Conservation (phyloP, 495 filamentous ascomycete species). For the Lophiostoma macrostomum region DNA sequence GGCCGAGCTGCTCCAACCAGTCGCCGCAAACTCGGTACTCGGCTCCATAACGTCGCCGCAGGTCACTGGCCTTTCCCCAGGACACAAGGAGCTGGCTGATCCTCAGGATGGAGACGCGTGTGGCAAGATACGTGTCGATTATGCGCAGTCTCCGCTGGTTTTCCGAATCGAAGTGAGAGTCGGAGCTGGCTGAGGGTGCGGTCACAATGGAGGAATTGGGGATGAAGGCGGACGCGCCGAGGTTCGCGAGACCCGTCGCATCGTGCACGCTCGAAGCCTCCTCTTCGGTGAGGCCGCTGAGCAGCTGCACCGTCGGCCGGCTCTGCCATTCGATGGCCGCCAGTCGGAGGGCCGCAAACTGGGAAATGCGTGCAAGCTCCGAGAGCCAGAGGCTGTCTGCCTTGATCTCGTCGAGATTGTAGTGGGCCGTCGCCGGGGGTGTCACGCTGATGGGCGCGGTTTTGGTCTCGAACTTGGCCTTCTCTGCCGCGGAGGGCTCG, state of each 20-base stretch:
- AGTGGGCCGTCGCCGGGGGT: conserved; percentile 62
- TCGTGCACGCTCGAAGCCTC: conserved; percentile 65
- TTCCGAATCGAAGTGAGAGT: conserved; percentile 53
- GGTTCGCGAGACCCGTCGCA: conserved; percentile 58
- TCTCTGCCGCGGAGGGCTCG: conserved; percentile 56
- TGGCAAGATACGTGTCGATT: conserved; percentile 65
- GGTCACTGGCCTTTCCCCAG: conserved; percentile 15
- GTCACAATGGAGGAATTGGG: conserved; percentile 40
- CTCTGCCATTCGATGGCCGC: conserved; percentile 80
- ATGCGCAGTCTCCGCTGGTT: conserved; percentile 59
- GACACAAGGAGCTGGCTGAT: conserved; percentile 40
- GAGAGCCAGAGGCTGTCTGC: conserved; percentile 83
- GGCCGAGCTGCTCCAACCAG: conserved; percentile 36
- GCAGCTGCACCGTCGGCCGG: conserved; percentile 62
- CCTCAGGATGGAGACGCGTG: conserved; percentile 58
- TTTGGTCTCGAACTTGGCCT: conserved; percentile 75
- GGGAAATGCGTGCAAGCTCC: conserved; percentile 69
- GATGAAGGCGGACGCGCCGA: conserved; percentile 50
- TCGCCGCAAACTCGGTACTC: conserved; percentile 26
- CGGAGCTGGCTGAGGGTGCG: conserved; percentile 36
- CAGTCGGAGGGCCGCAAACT: conserved; percentile 77
- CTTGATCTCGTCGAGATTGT: conserved; percentile 78
- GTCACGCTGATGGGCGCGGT: conserved; percentile 88
- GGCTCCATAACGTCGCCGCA: conserved; percentile 1
- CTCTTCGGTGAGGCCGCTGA: conserved; percentile 62